phyloP scores from a whole-genome alignment of 2,329 filamentous ascomycete species.

The Fusarium sambucinum region DNA sequence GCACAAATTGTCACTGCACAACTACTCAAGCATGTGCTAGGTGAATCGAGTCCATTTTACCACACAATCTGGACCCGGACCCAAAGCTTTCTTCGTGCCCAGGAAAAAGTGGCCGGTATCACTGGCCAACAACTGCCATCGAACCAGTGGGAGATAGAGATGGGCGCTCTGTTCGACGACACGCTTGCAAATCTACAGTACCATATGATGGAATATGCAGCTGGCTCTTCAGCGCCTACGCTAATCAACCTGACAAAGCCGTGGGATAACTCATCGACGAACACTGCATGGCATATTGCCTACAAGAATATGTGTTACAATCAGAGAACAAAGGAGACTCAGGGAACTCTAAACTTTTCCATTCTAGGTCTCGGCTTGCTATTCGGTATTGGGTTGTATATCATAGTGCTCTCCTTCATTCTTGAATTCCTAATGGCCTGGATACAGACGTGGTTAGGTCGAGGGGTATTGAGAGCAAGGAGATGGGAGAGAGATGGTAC shows the following conservation, averaged over 20 bases:
- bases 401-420: background rate
- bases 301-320: background rate
- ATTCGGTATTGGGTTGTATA: background rate
- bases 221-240: background rate
- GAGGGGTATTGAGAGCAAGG: background rate
- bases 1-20: background rate
- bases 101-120: background rate
- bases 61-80: background rate
- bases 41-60: background rate
- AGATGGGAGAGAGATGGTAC: background rate
- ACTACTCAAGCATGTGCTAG: accelerated
- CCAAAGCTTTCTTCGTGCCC: background rate
- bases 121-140: background rate
- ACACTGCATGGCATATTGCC: background rate
- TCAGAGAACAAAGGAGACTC: background rate
- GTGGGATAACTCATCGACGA: background rate
- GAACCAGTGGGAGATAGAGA: background rate
- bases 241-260: background rate
- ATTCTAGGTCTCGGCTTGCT: background rate
- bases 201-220: background rate
- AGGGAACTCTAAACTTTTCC: background rate
- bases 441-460: background rate
- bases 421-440: background rate
- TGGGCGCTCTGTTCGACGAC: background rate
- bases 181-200: background rate